phyloP scores from a whole-genome alignment of 495 filamentous ascomycete species.

The Parmelia sp. region DNA sequence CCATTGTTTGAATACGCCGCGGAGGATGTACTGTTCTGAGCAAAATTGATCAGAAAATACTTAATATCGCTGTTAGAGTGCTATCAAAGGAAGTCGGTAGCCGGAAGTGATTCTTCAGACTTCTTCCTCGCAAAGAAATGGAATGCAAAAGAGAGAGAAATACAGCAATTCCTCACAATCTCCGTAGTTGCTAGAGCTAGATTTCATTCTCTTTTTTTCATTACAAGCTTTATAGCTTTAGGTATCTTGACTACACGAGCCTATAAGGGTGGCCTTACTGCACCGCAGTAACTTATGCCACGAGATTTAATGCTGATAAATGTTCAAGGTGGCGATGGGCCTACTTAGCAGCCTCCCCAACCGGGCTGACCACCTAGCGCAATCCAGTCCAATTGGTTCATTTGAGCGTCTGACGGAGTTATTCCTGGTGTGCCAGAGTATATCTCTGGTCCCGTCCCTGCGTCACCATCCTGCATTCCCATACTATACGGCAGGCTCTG shows the following conservation, averaged over 20 bases:
- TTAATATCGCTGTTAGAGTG: too few relatives aligned
- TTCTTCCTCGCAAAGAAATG: too few relatives aligned
- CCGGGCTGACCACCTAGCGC: not conserved
- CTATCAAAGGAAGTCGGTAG: too few relatives aligned
- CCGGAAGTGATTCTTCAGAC: too few relatives aligned
- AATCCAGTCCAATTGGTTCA: slow-evolving; percentile 32
- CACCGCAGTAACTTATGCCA: not conserved
- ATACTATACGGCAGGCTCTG: slow-evolving; percentile 21
- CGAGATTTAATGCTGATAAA: not conserved
- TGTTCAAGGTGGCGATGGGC: slow-evolving; percentile 3
- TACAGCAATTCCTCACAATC: slow-evolving; percentile 3
- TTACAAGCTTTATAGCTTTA: not conserved
- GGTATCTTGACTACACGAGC: not conserved
- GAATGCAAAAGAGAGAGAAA: too few relatives aligned
- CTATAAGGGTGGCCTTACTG: not conserved
- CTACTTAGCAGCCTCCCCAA: slow-evolving; percentile 11
- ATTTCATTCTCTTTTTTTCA: slow-evolving; percentile 1
- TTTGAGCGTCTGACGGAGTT: slow-evolving; percentile 23
- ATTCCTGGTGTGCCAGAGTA: slow-evolving; percentile 26
- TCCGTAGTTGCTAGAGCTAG: not conserved
- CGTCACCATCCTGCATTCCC: slow-evolving; percentile 20
- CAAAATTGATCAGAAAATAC: too few relatives aligned
- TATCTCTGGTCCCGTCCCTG: slow-evolving; percentile 12
- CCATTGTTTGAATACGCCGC: too few relatives aligned
- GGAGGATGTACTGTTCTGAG: too few relatives aligned